phyloP scores from a whole-genome alignment of 805 yeast species.

The Alloascoidea hylecoeti region DNA sequence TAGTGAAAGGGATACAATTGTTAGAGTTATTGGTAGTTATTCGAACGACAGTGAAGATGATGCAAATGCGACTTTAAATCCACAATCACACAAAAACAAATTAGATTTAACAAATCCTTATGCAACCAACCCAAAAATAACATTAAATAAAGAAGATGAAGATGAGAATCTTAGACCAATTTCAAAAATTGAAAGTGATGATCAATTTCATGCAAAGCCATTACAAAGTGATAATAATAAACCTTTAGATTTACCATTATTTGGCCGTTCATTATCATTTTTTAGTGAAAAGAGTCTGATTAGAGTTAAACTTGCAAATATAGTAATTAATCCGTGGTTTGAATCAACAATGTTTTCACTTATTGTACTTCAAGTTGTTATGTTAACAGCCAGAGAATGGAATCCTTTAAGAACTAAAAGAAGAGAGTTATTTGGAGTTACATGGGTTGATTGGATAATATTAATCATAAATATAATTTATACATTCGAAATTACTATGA shows the following conservation, averaged over 20 bases:
- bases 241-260: background rate
- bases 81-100: too few species aligned
- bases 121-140: too few species aligned
- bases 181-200: too few species aligned
- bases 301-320: background rate
- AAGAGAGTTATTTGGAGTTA: too few species aligned
- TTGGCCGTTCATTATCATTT: background rate
- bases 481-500: constrained; percentile 19
- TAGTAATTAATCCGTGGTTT: background rate
- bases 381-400: background rate
- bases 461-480: background rate
- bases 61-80: too few species aligned
- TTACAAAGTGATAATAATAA: background rate
- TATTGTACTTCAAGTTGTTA: background rate
- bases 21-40: too few species aligned
- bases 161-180: too few species aligned
- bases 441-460: background rate
- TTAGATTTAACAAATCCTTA: too few species aligned
- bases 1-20: too few species aligned
- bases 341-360: background rate
- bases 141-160: too few species aligned
- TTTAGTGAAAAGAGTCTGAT: background rate
- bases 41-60: too few species aligned
- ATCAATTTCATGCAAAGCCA: too few species aligned
- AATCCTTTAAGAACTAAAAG: background rate